Percentiles rank a stretch among this genome's conserved stretches.
phyloP scores from a whole-genome alignment of 495 filamentous ascomycete genomes.

The Penicillium herquei region DNA sequence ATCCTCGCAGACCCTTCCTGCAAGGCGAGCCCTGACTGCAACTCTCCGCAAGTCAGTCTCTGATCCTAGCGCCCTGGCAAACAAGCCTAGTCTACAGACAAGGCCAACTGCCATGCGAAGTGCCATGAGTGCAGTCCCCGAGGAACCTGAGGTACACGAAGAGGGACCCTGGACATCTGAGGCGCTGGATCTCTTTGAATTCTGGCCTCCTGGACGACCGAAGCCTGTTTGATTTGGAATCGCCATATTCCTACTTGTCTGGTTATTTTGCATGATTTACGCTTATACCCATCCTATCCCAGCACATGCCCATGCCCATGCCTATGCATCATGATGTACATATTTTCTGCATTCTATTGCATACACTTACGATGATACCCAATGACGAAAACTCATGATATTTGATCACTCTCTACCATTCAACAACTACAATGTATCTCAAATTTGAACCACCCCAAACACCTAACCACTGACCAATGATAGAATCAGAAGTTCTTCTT shows the following conservation, averaged over 20 bases:
- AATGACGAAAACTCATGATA: neutral
- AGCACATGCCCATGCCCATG: conserved; percentile 1
- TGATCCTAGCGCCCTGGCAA: conserved; percentile 30
- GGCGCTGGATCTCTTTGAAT: conserved; percentile 60
- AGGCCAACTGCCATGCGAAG: conserved; percentile 17
- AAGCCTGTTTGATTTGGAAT: conserved; percentile 24
- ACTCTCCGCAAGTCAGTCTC: conserved; percentile 38
- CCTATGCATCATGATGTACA: conserved; percentile 1
- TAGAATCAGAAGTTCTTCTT: conserved; percentile 23
- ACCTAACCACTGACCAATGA: neutral
- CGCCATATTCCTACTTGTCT: neutral
- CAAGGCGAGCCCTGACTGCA: conserved; percentile 15
- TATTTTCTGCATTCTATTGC: conserved; percentile 1
- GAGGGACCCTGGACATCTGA: conserved; percentile 57
- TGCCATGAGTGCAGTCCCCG: conserved; percentile 13
- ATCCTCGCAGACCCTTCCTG: conserved; percentile 2
- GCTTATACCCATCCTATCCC: conserved; percentile 2
- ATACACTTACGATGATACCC: conserved; percentile 19
- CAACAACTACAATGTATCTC: neutral
- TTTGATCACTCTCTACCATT: neutral
- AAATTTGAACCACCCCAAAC: neutral
- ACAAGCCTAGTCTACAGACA: conserved; percentile 10
- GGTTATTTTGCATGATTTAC: neutral
- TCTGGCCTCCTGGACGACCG: conserved; percentile 44
- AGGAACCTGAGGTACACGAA: conserved; percentile 16